phyloP scores from a whole-genome alignment of 768 basidiomycete genomes.

The Auriscalpium orientale region DNA sequence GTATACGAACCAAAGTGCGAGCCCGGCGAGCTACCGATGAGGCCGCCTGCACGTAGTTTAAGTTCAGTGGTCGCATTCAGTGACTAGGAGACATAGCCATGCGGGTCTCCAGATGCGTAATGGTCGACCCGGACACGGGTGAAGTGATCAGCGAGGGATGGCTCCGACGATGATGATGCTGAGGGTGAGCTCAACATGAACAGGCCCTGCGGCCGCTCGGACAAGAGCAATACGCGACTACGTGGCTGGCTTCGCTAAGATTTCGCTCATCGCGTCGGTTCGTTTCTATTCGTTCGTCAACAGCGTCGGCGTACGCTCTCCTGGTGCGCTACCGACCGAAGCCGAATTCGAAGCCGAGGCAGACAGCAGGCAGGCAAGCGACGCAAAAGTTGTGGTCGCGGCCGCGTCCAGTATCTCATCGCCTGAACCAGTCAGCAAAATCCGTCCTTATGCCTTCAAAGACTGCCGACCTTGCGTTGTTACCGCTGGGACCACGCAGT shows the following conservation, averaged over 20 bases:
- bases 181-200: slow-evolving; percentile 38
- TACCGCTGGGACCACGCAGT: no score
- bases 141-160: slow-evolving; percentile 32
- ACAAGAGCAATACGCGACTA: slow-evolving; percentile 67
- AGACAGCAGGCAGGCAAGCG: slow-evolving; percentile 65
- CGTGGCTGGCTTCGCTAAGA: no score
- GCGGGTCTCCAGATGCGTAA: slow-evolving; percentile 21
- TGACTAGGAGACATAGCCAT: slow-evolving; percentile 13
- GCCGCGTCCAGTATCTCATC: no score
- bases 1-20: slow-evolving; percentile 11
- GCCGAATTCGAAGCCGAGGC: slow-evolving; percentile 80
- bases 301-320: slow-evolving; percentile 31
- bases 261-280: slow-evolving; percentile 72
- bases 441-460: no score
- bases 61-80: neutral
- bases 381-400: no score
- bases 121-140: slow-evolving; percentile 50
- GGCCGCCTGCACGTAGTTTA: slow-evolving; percentile 3
- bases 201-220: slow-evolving; percentile 36
- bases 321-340: slow-evolving; percentile 46
- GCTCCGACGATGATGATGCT: slow-evolving; percentile 36
- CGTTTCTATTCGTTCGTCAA: slow-evolving; percentile 40
- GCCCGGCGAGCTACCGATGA: slow-evolving; percentile 20
- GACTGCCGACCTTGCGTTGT: no score
- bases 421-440: no score